Percentiles rank a stretch among this genome's conserved stretches.
Evolutionary conservation across 2,329 filamentous ascomycete genomes (phyloP).

Genomic region (Peltaster fructicola): DNA sequence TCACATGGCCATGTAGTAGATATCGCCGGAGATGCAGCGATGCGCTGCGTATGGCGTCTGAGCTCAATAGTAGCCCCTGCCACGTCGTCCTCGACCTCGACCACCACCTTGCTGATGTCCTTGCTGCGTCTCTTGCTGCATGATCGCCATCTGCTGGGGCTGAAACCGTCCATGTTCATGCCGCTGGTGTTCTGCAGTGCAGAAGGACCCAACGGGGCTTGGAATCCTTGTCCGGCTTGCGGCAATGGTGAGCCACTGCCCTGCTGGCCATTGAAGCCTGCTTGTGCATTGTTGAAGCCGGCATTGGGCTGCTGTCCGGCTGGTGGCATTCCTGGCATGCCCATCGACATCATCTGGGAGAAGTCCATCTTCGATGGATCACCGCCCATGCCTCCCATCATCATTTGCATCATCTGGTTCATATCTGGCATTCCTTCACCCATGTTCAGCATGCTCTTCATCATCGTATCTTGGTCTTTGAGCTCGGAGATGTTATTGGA

Average conservation of each 20-base stretch:
- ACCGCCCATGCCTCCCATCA: constrained; percentile 33
- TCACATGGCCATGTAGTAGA: too few species aligned
- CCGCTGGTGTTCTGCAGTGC: constrained; percentile 2
- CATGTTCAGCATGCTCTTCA: constrained; percentile 40
- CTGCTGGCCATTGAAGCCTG: constrained; percentile 6
- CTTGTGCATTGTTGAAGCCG: constrained; percentile 6
- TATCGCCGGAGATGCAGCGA: too few species aligned
- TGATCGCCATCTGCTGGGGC: constrained; percentile 20
- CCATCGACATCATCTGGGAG: constrained; percentile 9
- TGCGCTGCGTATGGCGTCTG: too few species aligned
- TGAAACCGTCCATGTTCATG: constrained; percentile 16
- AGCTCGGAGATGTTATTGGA: constrained; percentile 63
- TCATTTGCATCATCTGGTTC: constrained; percentile 40
- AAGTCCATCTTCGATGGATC: constrained; percentile 7
- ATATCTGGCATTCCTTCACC: constrained; percentile 30
- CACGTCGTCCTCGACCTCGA: constrained; percentile 12
- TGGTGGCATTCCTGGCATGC: constrained; percentile 6
- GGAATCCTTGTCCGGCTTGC: constrained; percentile 12
- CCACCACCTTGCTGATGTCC: constrained; percentile 14
- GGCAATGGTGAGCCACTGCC: constrained; percentile 10
- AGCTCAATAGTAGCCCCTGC: constrained; percentile 6
- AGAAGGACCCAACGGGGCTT: constrained; percentile 12
- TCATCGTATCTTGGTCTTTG: constrained; percentile 49
- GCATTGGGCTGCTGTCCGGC: constrained; percentile 9
- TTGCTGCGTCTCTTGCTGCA: constrained; percentile 16